Evolutionary conservation across 73 alveolate species (phyloP).

Genomic region (Tetrahymena malaccensis): DNA sequence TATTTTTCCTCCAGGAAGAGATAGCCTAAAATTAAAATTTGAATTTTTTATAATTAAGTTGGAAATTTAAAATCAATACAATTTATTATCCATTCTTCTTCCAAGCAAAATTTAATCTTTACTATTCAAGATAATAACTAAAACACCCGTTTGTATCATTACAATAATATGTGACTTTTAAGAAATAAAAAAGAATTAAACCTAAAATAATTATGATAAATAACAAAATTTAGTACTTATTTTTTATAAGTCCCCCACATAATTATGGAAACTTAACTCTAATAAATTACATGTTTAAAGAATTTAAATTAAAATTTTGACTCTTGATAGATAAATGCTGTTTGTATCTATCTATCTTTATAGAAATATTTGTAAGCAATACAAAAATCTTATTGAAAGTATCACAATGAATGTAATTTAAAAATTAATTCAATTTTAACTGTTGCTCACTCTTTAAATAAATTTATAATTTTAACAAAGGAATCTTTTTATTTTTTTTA

Average conservation of each 20-base stretch:
- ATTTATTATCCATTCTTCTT: background rate
- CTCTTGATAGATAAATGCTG: too few species aligned
- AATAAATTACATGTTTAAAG: background rate
- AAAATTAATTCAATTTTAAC: too few species aligned
- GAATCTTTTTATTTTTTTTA: too few species aligned
- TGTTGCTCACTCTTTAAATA: too few species aligned
- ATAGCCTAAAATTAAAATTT: background rate
- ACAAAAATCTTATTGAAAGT: too few species aligned
- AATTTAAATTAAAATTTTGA: background rate
- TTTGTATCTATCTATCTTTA: too few species aligned
- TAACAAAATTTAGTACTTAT: too few species aligned
- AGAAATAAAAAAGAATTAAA: too few species aligned
- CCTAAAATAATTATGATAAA: too few species aligned
- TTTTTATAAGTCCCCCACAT: background rate
- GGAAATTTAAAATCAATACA: background rate
- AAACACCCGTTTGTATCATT: background rate
- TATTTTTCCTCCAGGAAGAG: constrained; percentile 73
- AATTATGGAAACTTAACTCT: background rate
- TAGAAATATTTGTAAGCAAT: too few species aligned
- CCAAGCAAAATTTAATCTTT: background rate
- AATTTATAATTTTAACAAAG: too few species aligned
- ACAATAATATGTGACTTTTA: background rate
- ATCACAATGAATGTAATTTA: too few species aligned
- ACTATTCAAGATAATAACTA: background rate
- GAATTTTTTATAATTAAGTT: background rate